Conservation (phyloP, 805 yeast species). For the Brettanomyces sp. region DNA sequence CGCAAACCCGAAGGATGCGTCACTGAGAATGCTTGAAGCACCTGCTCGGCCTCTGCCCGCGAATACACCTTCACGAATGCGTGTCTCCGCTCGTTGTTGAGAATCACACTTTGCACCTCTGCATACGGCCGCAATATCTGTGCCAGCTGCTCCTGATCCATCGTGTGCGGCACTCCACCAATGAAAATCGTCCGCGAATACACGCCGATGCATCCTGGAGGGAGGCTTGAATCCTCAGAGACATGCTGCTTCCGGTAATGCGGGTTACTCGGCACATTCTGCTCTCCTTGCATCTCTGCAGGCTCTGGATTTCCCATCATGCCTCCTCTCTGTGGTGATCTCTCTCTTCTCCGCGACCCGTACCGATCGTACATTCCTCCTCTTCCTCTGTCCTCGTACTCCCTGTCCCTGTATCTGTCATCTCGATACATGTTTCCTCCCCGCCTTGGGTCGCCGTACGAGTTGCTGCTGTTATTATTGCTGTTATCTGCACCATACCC, state of each 20-base stretch:
- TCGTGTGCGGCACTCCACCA: slow-evolving; percentile 83
- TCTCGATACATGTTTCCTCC: slow-evolving; percentile 16
- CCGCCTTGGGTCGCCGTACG: slow-evolving; percentile 1
- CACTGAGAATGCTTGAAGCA: slow-evolving; percentile 54
- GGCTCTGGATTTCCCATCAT: slow-evolving; percentile 18
- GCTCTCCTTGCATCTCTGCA: slow-evolving; percentile 41
- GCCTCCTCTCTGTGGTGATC: slow-evolving; percentile 35
- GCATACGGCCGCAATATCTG: slow-evolving; percentile 74
- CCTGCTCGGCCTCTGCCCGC: slow-evolving; percentile 82
- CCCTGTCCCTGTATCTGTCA: slow-evolving; percentile 19
- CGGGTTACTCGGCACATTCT: slow-evolving; percentile 60
- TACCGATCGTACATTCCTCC: slow-evolving; percentile 1
- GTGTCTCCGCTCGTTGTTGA: slow-evolving; percentile 84
- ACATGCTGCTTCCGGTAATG: slow-evolving; percentile 72
- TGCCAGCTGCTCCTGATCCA: slow-evolving; percentile 68
- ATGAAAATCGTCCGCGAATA: slow-evolving; percentile 84
- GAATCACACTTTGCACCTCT: slow-evolving; percentile 82
- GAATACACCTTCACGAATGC: slow-evolving; percentile 94
- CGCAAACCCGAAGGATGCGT: slow-evolving; percentile 63
- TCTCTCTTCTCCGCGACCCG: slow-evolving; percentile 28
- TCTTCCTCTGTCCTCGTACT: slow-evolving; percentile 26
- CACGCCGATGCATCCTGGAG: slow-evolving; percentile 74
- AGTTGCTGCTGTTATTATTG: slow-evolving; percentile 11
- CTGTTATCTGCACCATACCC: slow-evolving; percentile 1
- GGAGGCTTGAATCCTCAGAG: slow-evolving; percentile 59